Conservation (phyloP, 768 basidiomycete species). For the Lactifluus rugatus region DNA sequence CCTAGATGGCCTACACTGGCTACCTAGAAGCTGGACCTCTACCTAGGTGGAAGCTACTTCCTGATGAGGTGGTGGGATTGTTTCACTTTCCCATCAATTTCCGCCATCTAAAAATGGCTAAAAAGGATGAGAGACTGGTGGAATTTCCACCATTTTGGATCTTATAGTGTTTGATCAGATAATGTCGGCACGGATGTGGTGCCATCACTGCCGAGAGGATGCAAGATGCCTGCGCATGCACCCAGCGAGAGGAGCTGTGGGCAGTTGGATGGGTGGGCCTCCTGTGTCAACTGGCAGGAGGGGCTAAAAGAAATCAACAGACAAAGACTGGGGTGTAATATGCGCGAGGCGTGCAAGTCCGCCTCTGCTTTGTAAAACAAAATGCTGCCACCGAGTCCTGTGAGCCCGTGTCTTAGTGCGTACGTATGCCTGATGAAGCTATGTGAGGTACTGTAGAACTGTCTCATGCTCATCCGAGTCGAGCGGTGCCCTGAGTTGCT, state of each 20-base stretch:
- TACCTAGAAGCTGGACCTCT: no score
- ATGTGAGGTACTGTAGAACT: no score
- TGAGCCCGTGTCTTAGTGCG: conserved; percentile 60
- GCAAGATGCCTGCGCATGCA: conserved; percentile 60
- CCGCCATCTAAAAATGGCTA: no score
- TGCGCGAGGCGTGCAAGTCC: conserved; percentile 53
- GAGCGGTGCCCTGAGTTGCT: no score
- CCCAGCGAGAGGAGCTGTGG: conserved; percentile 65
- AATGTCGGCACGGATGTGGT: conserved; percentile 42
- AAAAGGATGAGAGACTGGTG: no score
- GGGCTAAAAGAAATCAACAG: conserved; percentile 22
- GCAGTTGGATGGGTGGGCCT: not conserved
- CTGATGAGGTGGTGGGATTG: no score
- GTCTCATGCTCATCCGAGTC: no score
- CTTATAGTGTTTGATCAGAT: no score
- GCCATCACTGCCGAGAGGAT: conserved; percentile 34
- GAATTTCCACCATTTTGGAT: no score
- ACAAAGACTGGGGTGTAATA: conserved; percentile 50
- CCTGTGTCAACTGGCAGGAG: not conserved
- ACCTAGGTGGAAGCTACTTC: no score
- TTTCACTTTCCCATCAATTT: no score
- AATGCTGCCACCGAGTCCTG: conserved; percentile 76
- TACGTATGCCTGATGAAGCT: conserved; percentile 57
- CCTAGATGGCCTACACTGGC: no score
- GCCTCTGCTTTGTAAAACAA: conserved; percentile 65